These are phyloP conservation scores for Asclepias syriaca DNA, from an alignment of 257 asterid species.

Conservation along the genomic window DNA sequence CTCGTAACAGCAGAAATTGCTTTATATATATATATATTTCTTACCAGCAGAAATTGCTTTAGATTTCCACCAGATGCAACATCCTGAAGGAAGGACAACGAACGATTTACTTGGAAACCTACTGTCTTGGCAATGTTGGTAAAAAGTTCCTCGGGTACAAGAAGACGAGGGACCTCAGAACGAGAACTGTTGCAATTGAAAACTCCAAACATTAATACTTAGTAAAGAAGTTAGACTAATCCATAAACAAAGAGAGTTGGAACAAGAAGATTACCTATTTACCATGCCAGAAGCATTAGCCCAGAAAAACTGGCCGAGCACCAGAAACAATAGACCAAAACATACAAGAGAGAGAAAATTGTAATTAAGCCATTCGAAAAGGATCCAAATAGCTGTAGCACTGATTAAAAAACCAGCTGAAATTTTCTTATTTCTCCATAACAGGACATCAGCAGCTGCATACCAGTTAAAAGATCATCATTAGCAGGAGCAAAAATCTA, in stretches of 20 bases:
- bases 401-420: conserved; percentile 59
- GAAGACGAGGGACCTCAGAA: conserved; percentile 50
- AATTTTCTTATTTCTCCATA: conserved; percentile 88
- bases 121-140: conserved; percentile 44
- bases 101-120: conserved; percentile 52
- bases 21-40: conserved; percentile 19
- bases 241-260: conserved; percentile 9
- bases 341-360: conserved; percentile 59
- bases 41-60: conserved; percentile 63
- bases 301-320: conserved; percentile 66
- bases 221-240: conserved; percentile 10
- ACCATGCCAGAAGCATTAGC: conserved; percentile 49
- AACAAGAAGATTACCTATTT: conserved; percentile 30
- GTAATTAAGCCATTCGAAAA: conserved; percentile 83
- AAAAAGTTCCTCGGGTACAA: conserved; percentile 51
- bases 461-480: conserved; percentile 5
- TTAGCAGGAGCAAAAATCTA: background rate
- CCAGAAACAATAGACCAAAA: conserved; percentile 45
- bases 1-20: conserved; percentile 34
- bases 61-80: conserved; percentile 53
- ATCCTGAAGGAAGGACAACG: conserved; percentile 52
- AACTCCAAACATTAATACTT: conserved; percentile 3
- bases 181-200: conserved; percentile 37
- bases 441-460: conserved; percentile 79
- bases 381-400: conserved; percentile 69